Conservation (phyloP, 495 filamentous ascomycete species). For the Articulospora tetracladia region DNA sequence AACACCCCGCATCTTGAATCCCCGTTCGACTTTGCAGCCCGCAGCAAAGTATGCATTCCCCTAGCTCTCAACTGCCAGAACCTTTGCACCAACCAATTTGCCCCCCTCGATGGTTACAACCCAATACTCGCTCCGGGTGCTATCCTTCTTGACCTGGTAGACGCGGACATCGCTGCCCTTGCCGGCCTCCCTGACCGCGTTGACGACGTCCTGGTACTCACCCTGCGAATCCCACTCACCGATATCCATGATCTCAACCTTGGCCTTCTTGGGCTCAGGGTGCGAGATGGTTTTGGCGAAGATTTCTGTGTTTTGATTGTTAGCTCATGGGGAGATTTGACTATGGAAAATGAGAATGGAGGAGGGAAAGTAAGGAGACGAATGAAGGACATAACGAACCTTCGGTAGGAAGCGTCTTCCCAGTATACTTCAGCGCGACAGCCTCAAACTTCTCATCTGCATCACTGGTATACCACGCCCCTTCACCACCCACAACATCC, state of each 20-base stretch:
- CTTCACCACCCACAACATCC: conserved; percentile 46
- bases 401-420: conserved; percentile 55
- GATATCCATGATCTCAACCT: conserved; percentile 48
- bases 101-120: conserved; percentile 54
- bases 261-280: conserved; percentile 35
- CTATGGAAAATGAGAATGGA: neutral
- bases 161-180: conserved; percentile 64
- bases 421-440: conserved; percentile 61
- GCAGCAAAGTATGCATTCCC: neutral
- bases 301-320: conserved; percentile 36
- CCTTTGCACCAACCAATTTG: conserved; percentile 70
- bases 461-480: conserved; percentile 71
- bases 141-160: conserved; percentile 61
- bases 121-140: conserved; percentile 71
- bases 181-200: conserved; percentile 48
- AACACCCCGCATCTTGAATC: no score
- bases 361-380: neutral
- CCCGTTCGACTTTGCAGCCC: no score
- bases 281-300: conserved; percentile 56
- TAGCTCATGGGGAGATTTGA: neutral
- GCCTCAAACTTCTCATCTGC: conserved; percentile 81
- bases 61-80: conserved; percentile 68
- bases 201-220: conserved; percentile 53
- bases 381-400: conserved; percentile 27
- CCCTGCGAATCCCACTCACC: conserved; percentile 60